These are phyloP conservation scores for Ustilago nuda DNA, from an alignment of 1,284 basidiomycete species.

Conservation along the genomic window DNA sequence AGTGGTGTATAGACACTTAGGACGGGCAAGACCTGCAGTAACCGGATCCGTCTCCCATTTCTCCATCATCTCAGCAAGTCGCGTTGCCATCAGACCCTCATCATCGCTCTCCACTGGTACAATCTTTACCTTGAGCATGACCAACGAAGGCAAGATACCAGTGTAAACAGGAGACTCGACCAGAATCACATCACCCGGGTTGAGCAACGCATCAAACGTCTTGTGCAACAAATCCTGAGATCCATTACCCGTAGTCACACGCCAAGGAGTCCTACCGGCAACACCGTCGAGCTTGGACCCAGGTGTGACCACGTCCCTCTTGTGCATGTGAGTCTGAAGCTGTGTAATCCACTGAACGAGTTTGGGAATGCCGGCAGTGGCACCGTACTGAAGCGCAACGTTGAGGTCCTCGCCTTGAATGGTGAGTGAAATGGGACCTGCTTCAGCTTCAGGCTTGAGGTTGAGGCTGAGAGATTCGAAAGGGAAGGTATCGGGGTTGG, in stretches of 20 bases:
- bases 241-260: conserved; percentile 81
- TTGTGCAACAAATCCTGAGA: conserved; percentile 85
- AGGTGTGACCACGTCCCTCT: conserved; percentile 72
- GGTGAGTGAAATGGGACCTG: conserved; percentile 55
- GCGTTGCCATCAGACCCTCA: conserved; percentile 78
- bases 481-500: conserved; percentile 90
- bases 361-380: conserved; percentile 78
- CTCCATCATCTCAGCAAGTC: conserved; percentile 78
- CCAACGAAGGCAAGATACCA: conserved; percentile 60
- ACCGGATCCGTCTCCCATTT: conserved; percentile 76
- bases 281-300: conserved; percentile 50
- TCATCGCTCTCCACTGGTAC: conserved; percentile 80
- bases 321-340: conserved; percentile 75
- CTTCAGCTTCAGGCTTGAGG: conserved; percentile 69
- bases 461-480: conserved; percentile 78
- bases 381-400: conserved; percentile 72
- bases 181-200: conserved; percentile 84
- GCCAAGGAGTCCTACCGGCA: conserved; percentile 73
- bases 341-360: conserved; percentile 76
- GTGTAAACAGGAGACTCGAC: conserved; percentile 86
- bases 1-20: conserved; percentile 85
- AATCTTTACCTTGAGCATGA: conserved; percentile 44
- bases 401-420: conserved; percentile 67
- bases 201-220: conserved; percentile 75
- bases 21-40: conserved; percentile 75